Evolutionary conservation across 169 alveolate species (phyloP), one percentile per base, ranked within the genome.

Genomic region (Plasmodium inui): DNA sequence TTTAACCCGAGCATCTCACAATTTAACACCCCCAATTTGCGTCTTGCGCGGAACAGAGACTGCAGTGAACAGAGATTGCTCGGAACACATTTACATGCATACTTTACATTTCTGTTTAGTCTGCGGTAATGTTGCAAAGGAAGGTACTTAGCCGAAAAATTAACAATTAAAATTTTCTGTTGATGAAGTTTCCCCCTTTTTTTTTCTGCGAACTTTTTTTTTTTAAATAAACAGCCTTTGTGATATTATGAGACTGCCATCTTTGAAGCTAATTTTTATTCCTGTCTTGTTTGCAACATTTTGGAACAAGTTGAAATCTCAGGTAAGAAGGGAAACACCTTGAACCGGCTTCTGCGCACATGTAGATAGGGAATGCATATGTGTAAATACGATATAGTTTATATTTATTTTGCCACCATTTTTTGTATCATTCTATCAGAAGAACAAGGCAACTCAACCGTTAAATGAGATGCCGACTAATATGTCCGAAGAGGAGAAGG

Each of bases 221-320:
- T 79, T 67, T 67, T 67, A 4, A 61, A 61, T 61, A 61, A 61
- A 61, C 10, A 0, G 26, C 34, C 7, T 78, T 37, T 28, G n/a
- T 39, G 44, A 32, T 39, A 78, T 34, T 50, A 83, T 83, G 92
- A 83, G 71, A 83, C 44, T 70, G 74, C 22, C 81, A 39, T 39
- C 34, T 2, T 41, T 30, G 61, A 61, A 71, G 71, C 55, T 67
- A 83, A 22, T 83, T 37, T 83, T 34, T 9, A 39, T 70, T 12
- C 8, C 67, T 1, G 41, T 67, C 39, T 37, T 83, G 22, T 83
- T 83, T 71, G 17, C 53, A 67, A 67, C 67, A 41, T 83, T 83
- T 70, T 83, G 57, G 81, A 34, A 83, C 28, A 83, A n/a, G 73
- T 5, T 83, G 70, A 83, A 83, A 83, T 67, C 92, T 83, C 83